Percentiles rank a stretch among this genome's conserved stretches.
phyloP scores from a whole-genome alignment of 352 stramenopile genomes.

The Vaucheria bursata region DNA sequence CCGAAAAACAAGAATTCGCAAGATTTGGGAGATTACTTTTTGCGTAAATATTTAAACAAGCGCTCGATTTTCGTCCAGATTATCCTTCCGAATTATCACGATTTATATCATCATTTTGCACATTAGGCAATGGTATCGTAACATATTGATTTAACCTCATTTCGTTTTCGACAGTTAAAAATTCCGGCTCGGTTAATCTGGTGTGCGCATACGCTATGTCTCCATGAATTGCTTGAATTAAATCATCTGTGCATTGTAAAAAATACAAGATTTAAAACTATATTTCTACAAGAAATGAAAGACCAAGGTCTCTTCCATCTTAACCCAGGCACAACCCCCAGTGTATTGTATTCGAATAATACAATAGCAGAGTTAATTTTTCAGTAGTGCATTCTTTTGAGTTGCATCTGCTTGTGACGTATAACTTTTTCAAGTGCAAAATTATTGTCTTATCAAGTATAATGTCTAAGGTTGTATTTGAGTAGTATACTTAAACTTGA shows the following conservation, averaged over 20 bases:
- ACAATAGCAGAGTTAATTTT: background rate
- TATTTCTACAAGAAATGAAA: background rate
- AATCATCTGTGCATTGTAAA: constrained; percentile 6
- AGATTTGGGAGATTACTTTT: too few species aligned
- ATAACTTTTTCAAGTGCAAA: background rate
- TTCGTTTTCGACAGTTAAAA: background rate
- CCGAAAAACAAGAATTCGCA: too few species aligned
- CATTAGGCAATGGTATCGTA: too few species aligned
- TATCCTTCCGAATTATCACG: too few species aligned
- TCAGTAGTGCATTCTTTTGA: background rate
- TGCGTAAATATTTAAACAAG: too few species aligned
- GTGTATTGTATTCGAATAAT: background rate
- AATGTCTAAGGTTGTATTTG: too few species aligned
- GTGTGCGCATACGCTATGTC: constrained; percentile 11
- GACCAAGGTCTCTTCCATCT: background rate
- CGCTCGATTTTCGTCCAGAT: too few species aligned
- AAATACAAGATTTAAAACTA: background rate
- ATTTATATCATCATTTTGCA: too few species aligned
- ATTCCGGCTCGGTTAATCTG: constrained; percentile 4
- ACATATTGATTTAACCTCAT: too few species aligned
- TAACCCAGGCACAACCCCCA: background rate
- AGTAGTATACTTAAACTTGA: too few species aligned
- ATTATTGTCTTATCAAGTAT: too few species aligned
- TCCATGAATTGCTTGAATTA: constrained; percentile 12
- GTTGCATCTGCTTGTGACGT: background rate